Evolutionary conservation across 2,329 filamentous ascomycete genomes (phyloP).

Genomic region (Penicillium sp.): DNA sequence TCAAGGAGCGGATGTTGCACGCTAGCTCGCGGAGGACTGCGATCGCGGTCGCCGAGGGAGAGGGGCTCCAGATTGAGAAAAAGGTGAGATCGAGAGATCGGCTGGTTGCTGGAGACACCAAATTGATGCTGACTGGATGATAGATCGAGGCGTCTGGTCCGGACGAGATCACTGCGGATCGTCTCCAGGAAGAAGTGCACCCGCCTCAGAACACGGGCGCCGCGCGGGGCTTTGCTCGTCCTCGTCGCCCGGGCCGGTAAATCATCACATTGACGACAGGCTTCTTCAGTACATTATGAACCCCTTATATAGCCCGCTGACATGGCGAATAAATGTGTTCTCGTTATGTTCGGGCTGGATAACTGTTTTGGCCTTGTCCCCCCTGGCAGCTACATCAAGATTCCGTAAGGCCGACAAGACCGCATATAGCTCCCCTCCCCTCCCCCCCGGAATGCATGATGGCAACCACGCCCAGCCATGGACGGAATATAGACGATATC

Average conservation of each 20-base stretch:
- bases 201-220: conserved; percentile 52
- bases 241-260: conserved; percentile 63
- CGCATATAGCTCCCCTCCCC: conserved; percentile 12
- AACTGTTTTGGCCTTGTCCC: not conserved
- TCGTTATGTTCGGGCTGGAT: not conserved
- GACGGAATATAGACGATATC: conserved; percentile 22
- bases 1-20: conserved; percentile 70
- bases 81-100: conserved; percentile 45
- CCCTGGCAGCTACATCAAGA: not conserved
- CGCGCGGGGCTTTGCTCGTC: conserved; percentile 64
- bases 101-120: conserved; percentile 3
- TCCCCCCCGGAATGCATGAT: not conserved
- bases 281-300: conserved; percentile 1
- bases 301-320: not conserved
- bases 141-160: conserved; percentile 64
- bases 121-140: conserved; percentile 23
- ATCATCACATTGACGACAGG: conserved; percentile 17
- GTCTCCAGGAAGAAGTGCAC: conserved; percentile 59
- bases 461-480: conserved; percentile 13
- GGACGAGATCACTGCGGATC: conserved; percentile 59
- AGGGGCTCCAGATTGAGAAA: conserved; percentile 62
- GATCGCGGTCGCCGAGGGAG: conserved; percentile 58
- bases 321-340: not conserved
- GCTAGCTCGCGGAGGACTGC: conserved; percentile 61
- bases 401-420: conserved; percentile 9